Evolutionary conservation across 2,329 filamentous ascomycete species (phyloP).

Genomic region (Zasmidium angulare): DNA sequence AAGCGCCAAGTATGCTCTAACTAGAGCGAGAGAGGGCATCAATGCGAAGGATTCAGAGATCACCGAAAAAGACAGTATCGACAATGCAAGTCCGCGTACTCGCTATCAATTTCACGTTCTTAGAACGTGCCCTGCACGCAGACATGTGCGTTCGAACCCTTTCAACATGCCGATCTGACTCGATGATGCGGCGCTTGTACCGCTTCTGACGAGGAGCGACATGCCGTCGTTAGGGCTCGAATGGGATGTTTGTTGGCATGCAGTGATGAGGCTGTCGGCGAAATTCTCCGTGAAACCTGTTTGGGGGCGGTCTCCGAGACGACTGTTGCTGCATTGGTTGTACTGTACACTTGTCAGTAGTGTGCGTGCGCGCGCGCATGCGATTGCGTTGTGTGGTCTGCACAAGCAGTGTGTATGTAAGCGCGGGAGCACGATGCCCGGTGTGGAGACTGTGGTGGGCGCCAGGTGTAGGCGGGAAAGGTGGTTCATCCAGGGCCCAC

Average conservation of each 20-base stretch:
- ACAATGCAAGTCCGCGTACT: neutral
- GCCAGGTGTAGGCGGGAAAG: neutral
- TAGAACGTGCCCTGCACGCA: no score
- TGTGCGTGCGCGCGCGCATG: neutral
- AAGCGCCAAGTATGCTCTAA: no score
- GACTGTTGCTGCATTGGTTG: no score
- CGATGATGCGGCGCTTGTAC: neutral
- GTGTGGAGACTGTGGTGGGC: neutral
- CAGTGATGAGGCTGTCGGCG: neutral
- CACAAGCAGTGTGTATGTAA: neutral
- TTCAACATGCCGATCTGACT: neutral
- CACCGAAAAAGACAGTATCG: neutral
- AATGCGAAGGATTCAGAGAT: neutral
- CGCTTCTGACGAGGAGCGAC: neutral
- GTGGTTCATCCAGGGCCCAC: neutral
- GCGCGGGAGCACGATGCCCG: neutral
- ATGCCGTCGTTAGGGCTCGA: neutral
- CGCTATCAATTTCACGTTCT: no score
- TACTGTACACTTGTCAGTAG: neutral
- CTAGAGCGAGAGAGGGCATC: neutral
- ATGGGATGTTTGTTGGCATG: neutral
- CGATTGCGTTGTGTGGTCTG: neutral
- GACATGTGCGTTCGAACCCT: no score
- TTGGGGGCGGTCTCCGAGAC: neutral
- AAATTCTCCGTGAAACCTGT: neutral